phyloP scores from a whole-genome alignment of 768 basidiomycete species.

The Strobilomyces confusus region DNA sequence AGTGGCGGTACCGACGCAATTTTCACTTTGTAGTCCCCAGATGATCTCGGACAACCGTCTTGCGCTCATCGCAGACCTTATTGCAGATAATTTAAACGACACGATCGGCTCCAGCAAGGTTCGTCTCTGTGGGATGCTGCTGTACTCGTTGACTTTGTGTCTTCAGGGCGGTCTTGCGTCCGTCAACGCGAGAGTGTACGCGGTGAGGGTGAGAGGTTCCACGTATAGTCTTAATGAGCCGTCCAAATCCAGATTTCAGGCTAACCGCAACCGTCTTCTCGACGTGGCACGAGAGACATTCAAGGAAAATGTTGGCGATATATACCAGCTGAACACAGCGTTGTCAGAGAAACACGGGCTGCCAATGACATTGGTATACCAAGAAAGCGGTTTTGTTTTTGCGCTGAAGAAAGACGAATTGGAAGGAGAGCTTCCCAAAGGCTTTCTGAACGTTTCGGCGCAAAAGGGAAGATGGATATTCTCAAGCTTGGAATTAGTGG shows the following conservation, averaged over 20 bases:
- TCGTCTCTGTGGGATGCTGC: neutral
- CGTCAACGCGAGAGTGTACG: slow-evolving; percentile 82
- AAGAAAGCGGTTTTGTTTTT: slow-evolving; percentile 73
- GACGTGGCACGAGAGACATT: slow-evolving; percentile 95
- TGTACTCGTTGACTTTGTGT: neutral
- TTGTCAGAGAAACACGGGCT: slow-evolving; percentile 62
- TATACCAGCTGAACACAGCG: slow-evolving; percentile 59
- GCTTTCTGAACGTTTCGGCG: slow-evolving; percentile 63
- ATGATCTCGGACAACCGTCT: slow-evolving; percentile 76
- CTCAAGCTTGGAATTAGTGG: slow-evolving; percentile 77
- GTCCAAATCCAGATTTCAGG: slow-evolving; percentile 33
- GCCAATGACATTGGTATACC: slow-evolving; percentile 64
- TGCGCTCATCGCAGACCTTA: slow-evolving; percentile 52
- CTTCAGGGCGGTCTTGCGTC: slow-evolving; percentile 65
- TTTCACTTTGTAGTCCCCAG: slow-evolving; percentile 29
- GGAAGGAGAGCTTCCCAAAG: slow-evolving; percentile 55
- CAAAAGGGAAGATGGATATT: slow-evolving; percentile 74
- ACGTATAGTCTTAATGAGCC: neutral
- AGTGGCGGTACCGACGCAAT: neutral
- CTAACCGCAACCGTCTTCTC: slow-evolving; percentile 76
- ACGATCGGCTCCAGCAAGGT: slow-evolving; percentile 62
- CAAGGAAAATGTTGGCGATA: slow-evolving; percentile 89
- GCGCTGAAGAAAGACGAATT: slow-evolving; percentile 56
- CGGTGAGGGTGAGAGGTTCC: slow-evolving; percentile 55
- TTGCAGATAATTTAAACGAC: slow-evolving; percentile 70